Base-by-base conservation (phyloP, 768 basidiomycete genomes). In the Collybia nuda region DNA sequence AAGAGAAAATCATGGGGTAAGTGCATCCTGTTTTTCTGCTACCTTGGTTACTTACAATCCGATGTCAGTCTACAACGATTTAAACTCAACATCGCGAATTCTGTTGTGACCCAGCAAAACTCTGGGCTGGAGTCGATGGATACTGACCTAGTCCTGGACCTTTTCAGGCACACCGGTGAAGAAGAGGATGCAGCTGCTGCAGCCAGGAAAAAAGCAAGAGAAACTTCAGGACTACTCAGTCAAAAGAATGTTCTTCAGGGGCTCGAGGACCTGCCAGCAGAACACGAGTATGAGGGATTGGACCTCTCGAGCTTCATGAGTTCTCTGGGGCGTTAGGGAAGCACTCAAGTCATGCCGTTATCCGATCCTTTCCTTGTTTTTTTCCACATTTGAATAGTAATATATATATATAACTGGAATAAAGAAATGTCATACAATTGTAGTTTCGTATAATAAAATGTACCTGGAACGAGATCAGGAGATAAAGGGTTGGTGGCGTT, bases 1-100 rank as follows among this genome's bases (percentile, higher is more conserved):
- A 99, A 67, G 97, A 98, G 68, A 98, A 98, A 71, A 99, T 99
- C 56, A 99, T 99, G 97, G 97, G 97, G 93, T 97, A 67, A 56
- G 85, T 71, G 37, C 8, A 24, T 7, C 40, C 32, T 26, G 23
- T 22, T 44, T 56, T 19, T 32, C 15, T 22, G 17, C 37, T 43
- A 26, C 29, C 40, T 18, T 17, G 19, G 35, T 28, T 12, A 8
- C 28, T 39, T 8, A 44, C 52, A 39, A 44, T 58, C 54, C 28
- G n/a, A 55, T 53, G 24, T 58, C 17, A 98, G 96, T 29, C 68
- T 99, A 54, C 97, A 99, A 78, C 90, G 94, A 44, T 99, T 99
- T 81, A 99, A 99, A 67, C 79, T 98, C 60, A 98, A 98, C 60
- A 96, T 99, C 59, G 97, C 97, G 24, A 87, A 92, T 57, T 93